phyloP scores from a whole-genome alignment of 192 early-diverging fungal genomes.

The Backusella morwellensis region DNA sequence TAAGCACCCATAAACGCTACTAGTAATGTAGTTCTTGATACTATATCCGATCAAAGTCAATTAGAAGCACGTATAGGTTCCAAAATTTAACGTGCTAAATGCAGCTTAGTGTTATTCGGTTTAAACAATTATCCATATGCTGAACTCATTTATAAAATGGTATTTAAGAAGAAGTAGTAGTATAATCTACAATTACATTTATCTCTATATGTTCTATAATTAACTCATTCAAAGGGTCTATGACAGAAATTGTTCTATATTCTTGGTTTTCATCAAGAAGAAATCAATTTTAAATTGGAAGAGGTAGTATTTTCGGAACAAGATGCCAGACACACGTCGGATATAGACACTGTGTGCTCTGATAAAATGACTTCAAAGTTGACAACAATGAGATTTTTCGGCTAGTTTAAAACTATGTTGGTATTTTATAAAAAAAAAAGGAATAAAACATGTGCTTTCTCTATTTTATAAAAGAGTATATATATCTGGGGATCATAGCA shows the following conservation, averaged over 20 bases:
- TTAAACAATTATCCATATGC: background rate
- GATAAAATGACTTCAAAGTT: background rate
- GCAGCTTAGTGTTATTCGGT: background rate
- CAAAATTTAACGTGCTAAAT: background rate
- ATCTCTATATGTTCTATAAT: background rate
- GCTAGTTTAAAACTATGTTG: background rate
- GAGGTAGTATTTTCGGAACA: background rate
- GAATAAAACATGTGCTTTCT: background rate
- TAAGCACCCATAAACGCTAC: background rate
- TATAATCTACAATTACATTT: background rate
- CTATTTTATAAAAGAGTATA: background rate
- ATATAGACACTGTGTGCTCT: background rate
- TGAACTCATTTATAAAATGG: background rate
- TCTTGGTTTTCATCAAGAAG: background rate
- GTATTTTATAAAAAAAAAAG: background rate
- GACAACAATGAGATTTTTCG: background rate
- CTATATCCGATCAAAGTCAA: background rate
- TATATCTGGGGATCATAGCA: background rate
- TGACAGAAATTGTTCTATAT: background rate
- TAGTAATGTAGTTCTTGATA: background rate
- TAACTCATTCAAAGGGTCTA: background rate
- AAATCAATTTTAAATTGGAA: background rate
- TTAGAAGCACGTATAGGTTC: background rate
- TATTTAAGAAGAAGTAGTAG: no score
- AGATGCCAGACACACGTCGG: background rate